phyloP scores from a whole-genome alignment of 1,284 basidiomycete species.

The Neolentinus lepideus region DNA sequence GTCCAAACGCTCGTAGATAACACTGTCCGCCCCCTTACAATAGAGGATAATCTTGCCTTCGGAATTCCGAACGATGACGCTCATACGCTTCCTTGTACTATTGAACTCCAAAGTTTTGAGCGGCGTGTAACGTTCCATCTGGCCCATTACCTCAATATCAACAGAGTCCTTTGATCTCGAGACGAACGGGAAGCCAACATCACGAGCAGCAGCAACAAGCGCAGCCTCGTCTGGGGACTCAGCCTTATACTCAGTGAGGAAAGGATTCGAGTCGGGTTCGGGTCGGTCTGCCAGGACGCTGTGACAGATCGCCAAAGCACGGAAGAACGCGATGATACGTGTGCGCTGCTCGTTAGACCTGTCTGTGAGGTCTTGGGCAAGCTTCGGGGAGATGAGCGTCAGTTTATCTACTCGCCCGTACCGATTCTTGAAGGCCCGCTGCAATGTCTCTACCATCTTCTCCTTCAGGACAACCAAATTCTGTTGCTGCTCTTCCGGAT shows the following conservation, averaged over 20 bases:
- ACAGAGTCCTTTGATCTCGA: slow-evolving; percentile 67
- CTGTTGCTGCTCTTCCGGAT: slow-evolving; percentile 64
- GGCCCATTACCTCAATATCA: slow-evolving; percentile 90
- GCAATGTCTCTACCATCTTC: slow-evolving; percentile 76
- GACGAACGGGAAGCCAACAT: slow-evolving; percentile 90
- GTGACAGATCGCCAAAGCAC: slow-evolving; percentile 88
- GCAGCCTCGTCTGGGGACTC: slow-evolving; percentile 96
- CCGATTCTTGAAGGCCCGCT: slow-evolving; percentile 81
- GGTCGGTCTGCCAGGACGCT: slow-evolving; percentile 80
- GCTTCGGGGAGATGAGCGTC: slow-evolving; percentile 83
- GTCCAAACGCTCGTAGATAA: slow-evolving; percentile 84
- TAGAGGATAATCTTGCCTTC: slow-evolving; percentile 81
- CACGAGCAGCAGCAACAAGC: slow-evolving; percentile 85
- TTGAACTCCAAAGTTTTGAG: slow-evolving; percentile 91
- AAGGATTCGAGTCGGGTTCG: slow-evolving; percentile 58
- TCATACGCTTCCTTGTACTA: slow-evolving; percentile 92
- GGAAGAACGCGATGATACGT: slow-evolving; percentile 82
- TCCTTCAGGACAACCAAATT: slow-evolving; percentile 64
- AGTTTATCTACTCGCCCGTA: slow-evolving; percentile 79
- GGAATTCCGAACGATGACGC: slow-evolving; percentile 78
- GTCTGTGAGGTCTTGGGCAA: slow-evolving; percentile 73
- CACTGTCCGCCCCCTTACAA: slow-evolving; percentile 95
- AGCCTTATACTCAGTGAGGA: slow-evolving; percentile 85
- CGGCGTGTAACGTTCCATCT: slow-evolving; percentile 75
- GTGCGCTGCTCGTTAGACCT: slow-evolving; percentile 53